Evolutionary conservation across 192 early-diverging fungal species (phyloP).

Genomic region (Podila epigama): DNA sequence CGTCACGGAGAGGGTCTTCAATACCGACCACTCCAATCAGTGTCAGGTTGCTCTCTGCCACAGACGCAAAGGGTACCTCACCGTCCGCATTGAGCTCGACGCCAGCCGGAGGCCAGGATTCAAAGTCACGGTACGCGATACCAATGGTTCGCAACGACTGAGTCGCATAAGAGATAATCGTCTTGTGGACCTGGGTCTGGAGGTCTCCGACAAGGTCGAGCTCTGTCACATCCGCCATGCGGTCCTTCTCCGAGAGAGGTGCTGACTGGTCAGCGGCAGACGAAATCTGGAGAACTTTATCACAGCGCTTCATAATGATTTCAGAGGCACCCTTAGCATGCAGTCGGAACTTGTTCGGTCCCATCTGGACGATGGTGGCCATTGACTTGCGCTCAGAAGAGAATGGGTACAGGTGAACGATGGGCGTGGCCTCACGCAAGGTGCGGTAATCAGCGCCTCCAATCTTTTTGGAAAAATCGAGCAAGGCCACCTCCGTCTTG

Average conservation of each 20-base stretch:
- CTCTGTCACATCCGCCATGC: constrained; percentile 4
- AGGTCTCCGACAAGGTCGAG: constrained; percentile 39
- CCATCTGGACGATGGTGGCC: constrained; percentile 72
- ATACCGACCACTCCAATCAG: constrained; percentile 95
- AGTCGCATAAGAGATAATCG: constrained; percentile 77
- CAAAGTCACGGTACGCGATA: constrained; percentile 85
- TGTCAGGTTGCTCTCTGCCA: constrained; percentile 66
- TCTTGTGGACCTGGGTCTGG: constrained; percentile 44
- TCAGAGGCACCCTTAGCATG: constrained; percentile 97
- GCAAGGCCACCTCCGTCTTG: constrained; percentile 95
- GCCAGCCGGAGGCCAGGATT: constrained; percentile 58
- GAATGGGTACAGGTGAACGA: constrained; percentile 88
- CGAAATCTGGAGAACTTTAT: constrained; percentile 56
- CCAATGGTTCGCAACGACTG: constrained; percentile 91
- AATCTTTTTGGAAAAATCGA: constrained; percentile 75
- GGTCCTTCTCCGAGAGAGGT: constrained; percentile 22
- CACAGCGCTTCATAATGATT: constrained; percentile 75
- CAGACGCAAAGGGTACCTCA: constrained; percentile 61
- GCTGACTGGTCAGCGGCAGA: neutral
- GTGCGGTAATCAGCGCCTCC: constrained; percentile 67
- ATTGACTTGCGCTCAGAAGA: constrained; percentile 93
- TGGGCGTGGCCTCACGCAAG: constrained; percentile 67
- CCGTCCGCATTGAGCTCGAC: constrained; percentile 53
- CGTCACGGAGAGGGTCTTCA: constrained; percentile 94
- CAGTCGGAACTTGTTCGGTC: constrained; percentile 65